Evolutionary conservation across 345 rosid species (phyloP), one percentile per base, ranked within the genome.

Genomic region (Crucihimalaya himalaica): DNA sequence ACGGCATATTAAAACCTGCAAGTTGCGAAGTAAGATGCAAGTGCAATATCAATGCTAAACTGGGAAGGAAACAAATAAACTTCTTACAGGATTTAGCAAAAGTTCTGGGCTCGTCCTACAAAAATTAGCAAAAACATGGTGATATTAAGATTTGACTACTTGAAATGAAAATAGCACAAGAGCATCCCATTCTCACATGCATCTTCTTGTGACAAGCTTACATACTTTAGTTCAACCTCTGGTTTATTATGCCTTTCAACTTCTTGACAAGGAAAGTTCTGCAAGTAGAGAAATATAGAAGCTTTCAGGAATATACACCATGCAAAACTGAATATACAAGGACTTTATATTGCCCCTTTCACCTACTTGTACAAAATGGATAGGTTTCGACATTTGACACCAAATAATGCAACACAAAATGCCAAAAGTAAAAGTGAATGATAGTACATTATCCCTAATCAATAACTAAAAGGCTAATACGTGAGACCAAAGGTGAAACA

Each of bases 221-320:
- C 93, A 73, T 95, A 90, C 99, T 90, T 92, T 14, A 95, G 87
- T 81, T 95, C 99, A 81, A 90, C 96, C 85, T 95, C 99, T 50
- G 99, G 99, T 79, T 95, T 95, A 83, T 95, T 95, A 84, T 95
- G 97, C 86, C 99, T 86, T 75, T 95, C 97, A 72, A 95, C 99
- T 86, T 95, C 99, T 86, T 95, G 99, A 82, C 99, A 95, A 60
- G 99, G 99, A 79, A 95, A 95, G 71, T 92, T 95, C 97, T 95
- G 87, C 82, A 68, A 71, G 66, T 5, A 81, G 14, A 62, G 39
- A 64, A 37, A 70, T 12, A 29, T 35, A 71, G 29, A 68, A 19
- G 34, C 54, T 68, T 56, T 73, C 63, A 79, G 40, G 56, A 50
- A 54, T 52, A 40, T 42, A 67, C 15, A 66, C 51, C 20, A 20